These are phyloP conservation scores for Penicillium argentinense DNA, from an alignment of 495 filamentous ascomycete species.

Conservation along the genomic window DNA sequence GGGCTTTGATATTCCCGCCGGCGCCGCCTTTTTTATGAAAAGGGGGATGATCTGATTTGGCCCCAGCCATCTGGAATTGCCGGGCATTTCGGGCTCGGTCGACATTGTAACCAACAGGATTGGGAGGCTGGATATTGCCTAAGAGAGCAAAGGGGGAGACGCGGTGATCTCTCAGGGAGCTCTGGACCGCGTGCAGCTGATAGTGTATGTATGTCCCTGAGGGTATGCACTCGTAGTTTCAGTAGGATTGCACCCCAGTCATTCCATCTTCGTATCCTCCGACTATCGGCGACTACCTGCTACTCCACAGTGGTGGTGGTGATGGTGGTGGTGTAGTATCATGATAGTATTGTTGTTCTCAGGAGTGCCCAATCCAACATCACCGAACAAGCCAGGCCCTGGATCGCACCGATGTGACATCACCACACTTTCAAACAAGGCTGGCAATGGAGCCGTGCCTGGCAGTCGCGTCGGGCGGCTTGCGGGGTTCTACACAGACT, in stretches of 20 bases:
- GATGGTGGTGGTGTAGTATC: no score
- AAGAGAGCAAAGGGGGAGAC: neutral
- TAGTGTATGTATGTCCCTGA: no score
- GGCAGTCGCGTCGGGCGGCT: constrained; percentile 7
- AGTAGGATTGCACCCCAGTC: no score
- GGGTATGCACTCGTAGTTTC: no score
- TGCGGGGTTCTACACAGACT: neutral
- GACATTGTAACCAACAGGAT: constrained; percentile 2
- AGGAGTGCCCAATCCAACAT: no score
- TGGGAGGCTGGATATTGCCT: neutral
- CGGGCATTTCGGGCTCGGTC: neutral
- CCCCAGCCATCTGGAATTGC: neutral
- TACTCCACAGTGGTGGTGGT: no score
- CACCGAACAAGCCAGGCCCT: no score
- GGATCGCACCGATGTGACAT: constrained; percentile 13
- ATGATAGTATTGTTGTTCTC: no score
- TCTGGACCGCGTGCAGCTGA: no score
- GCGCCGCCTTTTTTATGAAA: constrained; percentile 2
- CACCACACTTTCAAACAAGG: constrained; percentile 20
- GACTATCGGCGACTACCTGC: no score
- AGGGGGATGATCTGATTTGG: constrained; percentile 9
- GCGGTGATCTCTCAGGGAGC: no score
- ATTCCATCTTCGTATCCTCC: no score
- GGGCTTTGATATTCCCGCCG: constrained; percentile 7
- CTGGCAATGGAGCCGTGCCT: constrained; percentile 14